Percentiles rank a stretch among this genome's conserved stretches.
Conservation (phyloP, 306 rosid species). For the Cicer bijugum region DNA sequence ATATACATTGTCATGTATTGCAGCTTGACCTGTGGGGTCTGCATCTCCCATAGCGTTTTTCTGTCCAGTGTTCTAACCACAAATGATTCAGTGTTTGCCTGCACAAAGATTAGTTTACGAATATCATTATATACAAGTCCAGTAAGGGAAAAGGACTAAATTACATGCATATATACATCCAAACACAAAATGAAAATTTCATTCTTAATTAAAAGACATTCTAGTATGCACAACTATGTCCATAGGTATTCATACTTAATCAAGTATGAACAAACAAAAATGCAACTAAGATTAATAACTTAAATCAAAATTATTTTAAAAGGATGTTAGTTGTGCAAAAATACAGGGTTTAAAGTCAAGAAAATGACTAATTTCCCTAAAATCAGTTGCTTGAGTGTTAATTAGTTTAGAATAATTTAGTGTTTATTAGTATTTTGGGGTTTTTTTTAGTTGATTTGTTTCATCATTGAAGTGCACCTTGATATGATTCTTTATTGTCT, state of each 20-base stretch:
- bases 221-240: conserved; percentile 8
- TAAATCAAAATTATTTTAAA: conserved; percentile 22
- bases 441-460: not conserved
- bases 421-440: not conserved
- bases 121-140: conserved; percentile 37
- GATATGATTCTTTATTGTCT: not conserved
- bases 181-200: not conserved
- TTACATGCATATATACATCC: conserved; percentile 8
- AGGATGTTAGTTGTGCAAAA: conserved; percentile 4
- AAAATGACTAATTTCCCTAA: not conserved
- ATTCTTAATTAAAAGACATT: conserved; percentile 20
- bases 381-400: not conserved
- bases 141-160: conserved; percentile 7
- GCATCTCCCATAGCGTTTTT: conserved; percentile 96
- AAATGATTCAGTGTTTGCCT: conserved; percentile 81
- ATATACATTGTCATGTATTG: conserved; percentile 28
- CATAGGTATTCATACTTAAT: not conserved
- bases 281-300: not conserved
- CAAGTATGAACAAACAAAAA: not conserved
- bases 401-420: not conserved
- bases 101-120: conserved; percentile 48
- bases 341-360: not conserved
- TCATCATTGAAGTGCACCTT: not conserved
- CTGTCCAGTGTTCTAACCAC: conserved; percentile 85
- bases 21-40: conserved; percentile 88